Percentiles rank a stretch among this genome's conserved stretches.
These are phyloP conservation scores for Bothia castanella DNA, from an alignment of 1,284 basidiomycete genomes.

Conservation along the genomic window DNA sequence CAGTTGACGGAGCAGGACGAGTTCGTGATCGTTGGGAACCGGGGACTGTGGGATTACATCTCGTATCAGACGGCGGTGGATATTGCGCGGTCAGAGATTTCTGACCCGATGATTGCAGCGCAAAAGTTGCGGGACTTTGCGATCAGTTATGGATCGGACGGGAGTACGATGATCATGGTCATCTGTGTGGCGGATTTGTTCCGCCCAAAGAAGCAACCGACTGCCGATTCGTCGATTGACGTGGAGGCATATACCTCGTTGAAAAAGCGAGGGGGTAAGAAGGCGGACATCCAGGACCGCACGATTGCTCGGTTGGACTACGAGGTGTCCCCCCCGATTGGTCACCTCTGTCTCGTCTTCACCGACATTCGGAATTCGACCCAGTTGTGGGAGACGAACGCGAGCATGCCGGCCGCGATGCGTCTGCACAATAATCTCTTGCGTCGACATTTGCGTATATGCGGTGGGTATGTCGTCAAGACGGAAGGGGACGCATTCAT, in stretches of 20 bases:
- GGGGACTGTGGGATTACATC: constrained; percentile 91
- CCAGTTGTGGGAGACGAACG: constrained; percentile 94
- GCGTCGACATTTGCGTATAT: constrained; percentile 82
- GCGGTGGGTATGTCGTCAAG: constrained; percentile 98
- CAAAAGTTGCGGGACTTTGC: constrained; percentile 97
- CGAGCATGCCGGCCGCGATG: constrained; percentile 95
- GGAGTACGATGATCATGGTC: constrained; percentile 98
- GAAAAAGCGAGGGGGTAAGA: constrained; percentile 37
- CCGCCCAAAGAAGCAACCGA: constrained; percentile 45
- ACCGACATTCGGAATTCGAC: constrained; percentile 99
- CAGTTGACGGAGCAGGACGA: constrained; percentile 86
- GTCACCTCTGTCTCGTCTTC: constrained; percentile 92
- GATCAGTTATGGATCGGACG: constrained; percentile 93
- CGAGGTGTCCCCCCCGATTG: constrained; percentile 85
- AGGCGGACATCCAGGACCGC: constrained; percentile 51
- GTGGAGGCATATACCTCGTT: constrained; percentile 37
- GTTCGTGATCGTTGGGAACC: constrained; percentile 94
- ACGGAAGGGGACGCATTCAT: constrained; percentile 99
- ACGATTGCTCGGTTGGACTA: constrained; percentile 62
- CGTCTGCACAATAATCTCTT: constrained; percentile 87
- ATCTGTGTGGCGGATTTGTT: constrained; percentile 83
- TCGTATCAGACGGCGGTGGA: constrained; percentile 97
- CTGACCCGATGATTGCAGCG: constrained; percentile 94
- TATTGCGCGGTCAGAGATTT: constrained; percentile 82
- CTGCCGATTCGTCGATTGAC: constrained; percentile 44